These are phyloP conservation scores for Sicyos edulis DNA, from an alignment of 306 rosid species.

Conservation along the genomic window DNA sequence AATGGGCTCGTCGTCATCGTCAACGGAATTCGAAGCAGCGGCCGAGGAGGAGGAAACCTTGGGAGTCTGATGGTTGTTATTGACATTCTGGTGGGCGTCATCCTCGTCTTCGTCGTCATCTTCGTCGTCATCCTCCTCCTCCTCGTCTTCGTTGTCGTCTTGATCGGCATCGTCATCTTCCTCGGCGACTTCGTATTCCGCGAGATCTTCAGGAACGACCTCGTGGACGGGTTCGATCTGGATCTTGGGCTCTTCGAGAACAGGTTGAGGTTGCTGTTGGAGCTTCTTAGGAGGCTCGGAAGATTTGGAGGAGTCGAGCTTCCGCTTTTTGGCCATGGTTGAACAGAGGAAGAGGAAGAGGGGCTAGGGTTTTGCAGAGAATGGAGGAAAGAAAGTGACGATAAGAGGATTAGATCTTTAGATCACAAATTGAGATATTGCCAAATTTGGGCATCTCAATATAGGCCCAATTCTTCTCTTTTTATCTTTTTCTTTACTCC, in stretches of 20 bases:
- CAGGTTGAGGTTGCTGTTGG: slow-evolving; percentile 28
- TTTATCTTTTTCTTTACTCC: too few species aligned
- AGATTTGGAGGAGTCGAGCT: slow-evolving; percentile 31
- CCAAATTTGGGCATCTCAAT: background rate
- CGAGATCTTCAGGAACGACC: slow-evolving; percentile 26
- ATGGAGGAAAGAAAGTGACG: background rate
- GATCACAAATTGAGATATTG: background rate
- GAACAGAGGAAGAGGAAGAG: background rate
- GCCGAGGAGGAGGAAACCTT: slow-evolving; percentile 18
- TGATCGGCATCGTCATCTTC: slow-evolving; percentile 32
- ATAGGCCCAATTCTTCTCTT: too few species aligned
- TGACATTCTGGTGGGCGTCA: background rate
- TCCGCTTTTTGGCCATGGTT: slow-evolving; percentile 67
- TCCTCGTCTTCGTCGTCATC: slow-evolving; percentile 21
- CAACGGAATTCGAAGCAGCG: background rate
- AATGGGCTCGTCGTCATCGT: slow-evolving; percentile 61
- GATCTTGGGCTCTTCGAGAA: slow-evolving; percentile 25
- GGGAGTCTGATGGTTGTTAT: slow-evolving; percentile 10
- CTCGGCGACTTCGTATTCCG: slow-evolving; percentile 37
- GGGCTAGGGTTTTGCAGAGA: slow-evolving; percentile 25
- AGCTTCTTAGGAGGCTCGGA: slow-evolving; percentile 54
- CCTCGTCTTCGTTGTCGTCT: slow-evolving; percentile 32
- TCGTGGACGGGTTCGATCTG: slow-evolving; percentile 27
- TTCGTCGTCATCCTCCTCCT: slow-evolving; percentile 44
- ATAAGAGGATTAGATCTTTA: slow-evolving; percentile 1